Evolutionary conservation across 2,329 filamentous ascomycete genomes (phyloP).

Genomic region (Clonostachys sp.): DNA sequence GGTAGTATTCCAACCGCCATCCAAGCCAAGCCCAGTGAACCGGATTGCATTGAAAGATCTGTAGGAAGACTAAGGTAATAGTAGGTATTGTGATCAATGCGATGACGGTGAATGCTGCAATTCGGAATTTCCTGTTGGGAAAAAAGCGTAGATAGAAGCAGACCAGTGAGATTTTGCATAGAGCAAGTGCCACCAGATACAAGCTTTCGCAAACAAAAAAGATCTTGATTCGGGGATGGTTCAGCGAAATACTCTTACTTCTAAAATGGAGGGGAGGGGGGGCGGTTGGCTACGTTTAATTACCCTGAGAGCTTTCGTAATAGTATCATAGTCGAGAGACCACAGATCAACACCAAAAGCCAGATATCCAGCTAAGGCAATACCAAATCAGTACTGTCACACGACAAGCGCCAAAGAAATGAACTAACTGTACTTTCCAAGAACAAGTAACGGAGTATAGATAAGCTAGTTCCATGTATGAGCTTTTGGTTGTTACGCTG

Average conservation of each 20-base stretch:
- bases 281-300: background rate
- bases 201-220: conserved; percentile 21
- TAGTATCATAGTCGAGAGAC: conserved; percentile 16
- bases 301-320: conserved; percentile 23
- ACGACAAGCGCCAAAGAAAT: too few relatives aligned
- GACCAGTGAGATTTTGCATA: conserved; percentile 32
- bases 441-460: conserved; percentile 19
- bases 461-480: conserved; percentile 2
- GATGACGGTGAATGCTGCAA: conserved; percentile 20
- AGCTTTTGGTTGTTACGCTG: too few relatives aligned
- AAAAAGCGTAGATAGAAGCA: conserved; percentile 32
- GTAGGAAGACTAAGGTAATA: conserved; percentile 25
- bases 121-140: conserved; percentile 21
- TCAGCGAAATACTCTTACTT: too few relatives aligned
- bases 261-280: background rate
- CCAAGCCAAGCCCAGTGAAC: conserved; percentile 25
- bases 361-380: conserved; percentile 6
- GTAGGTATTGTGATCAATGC: conserved; percentile 25
- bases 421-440: conserved; percentile 16
- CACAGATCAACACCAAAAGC: conserved; percentile 31
- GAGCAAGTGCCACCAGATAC: conserved; percentile 27
- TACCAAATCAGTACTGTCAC: too few relatives aligned
- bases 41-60: conserved; percentile 33
- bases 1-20: conserved; percentile 7
- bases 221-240: conserved; percentile 8